These are phyloP conservation scores for Diaporthe sp. DNA, from an alignment of 2,329 filamentous ascomycete species.

Conservation along the genomic window DNA sequence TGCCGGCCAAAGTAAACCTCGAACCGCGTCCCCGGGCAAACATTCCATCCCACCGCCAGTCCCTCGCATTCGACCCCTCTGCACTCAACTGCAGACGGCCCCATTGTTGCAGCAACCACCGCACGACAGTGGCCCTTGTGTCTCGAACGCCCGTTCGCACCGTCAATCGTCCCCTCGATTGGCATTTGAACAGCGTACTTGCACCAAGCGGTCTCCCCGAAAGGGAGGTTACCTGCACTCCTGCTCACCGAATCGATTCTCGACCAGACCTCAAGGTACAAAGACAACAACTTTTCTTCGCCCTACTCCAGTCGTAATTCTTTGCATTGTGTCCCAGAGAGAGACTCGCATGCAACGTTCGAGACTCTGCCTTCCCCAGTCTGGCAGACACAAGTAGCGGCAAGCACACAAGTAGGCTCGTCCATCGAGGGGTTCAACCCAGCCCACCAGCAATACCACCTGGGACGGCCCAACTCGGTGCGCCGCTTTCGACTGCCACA, in stretches of 20 bases:
- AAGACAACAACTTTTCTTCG: constrained; percentile 14
- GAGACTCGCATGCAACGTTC: neutral
- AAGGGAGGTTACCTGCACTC: neutral
- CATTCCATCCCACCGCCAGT: constrained; percentile 28
- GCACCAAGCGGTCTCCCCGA: constrained; percentile 17
- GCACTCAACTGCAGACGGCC: constrained; percentile 6
- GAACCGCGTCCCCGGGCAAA: constrained; percentile 34
- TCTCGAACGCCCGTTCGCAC: constrained; percentile 26
- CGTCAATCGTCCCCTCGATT: constrained; percentile 23
- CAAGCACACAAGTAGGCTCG: neutral
- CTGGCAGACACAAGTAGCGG: neutral
- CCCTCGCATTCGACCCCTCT: neutral
- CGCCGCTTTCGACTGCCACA: neutral
- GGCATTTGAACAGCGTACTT: constrained; percentile 30
- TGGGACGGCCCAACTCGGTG: neutral
- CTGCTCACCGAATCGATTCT: neutral
- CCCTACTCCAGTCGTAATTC: neutral
- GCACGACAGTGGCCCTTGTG: constrained; percentile 9
- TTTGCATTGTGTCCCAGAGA: neutral
- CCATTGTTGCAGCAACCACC: constrained; percentile 29
- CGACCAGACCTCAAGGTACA: constrained; percentile 26
- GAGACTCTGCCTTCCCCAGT: neutral
- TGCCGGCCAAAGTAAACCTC: constrained; percentile 31
- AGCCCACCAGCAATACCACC: neutral
- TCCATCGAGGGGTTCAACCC: neutral